Percentiles rank a stretch among this genome's conserved stretches.
Conservation (phyloP, 2,329 filamentous ascomycete genomes). For the Pyrenophora tritici-repentis region DNA sequence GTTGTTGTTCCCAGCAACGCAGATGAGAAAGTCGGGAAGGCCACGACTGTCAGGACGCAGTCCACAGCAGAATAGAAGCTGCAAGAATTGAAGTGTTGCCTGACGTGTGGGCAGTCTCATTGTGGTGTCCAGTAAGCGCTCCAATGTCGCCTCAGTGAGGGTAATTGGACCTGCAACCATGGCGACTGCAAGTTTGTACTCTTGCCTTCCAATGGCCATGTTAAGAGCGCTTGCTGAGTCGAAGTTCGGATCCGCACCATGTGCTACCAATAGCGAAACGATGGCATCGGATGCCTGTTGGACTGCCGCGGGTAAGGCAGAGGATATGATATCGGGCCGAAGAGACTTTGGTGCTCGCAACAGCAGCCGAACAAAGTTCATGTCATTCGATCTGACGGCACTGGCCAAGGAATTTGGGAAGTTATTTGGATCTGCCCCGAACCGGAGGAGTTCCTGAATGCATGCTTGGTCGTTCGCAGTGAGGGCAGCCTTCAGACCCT, state of each 20-base stretch:
- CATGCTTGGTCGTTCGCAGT: slow-evolving; percentile 39
- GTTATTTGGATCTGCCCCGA: slow-evolving; percentile 42
- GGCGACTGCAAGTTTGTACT: slow-evolving; percentile 37
- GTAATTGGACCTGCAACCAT: slow-evolving; percentile 36
- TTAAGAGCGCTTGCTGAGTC: slow-evolving; percentile 39
- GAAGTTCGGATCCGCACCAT: slow-evolving; percentile 46
- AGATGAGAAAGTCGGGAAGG: slow-evolving; percentile 37
- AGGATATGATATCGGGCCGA: slow-evolving; percentile 38
- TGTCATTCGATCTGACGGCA: slow-evolving; percentile 39
- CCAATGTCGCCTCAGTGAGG: slow-evolving; percentile 30
- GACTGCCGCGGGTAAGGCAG: slow-evolving; percentile 39
- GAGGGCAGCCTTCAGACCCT: slow-evolving; percentile 41
- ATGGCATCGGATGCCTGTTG: slow-evolving; percentile 38
- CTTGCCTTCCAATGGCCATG: slow-evolving; percentile 37
- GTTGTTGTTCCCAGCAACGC: slow-evolving; percentile 35
- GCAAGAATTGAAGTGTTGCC: slow-evolving; percentile 37
- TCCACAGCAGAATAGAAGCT: slow-evolving; percentile 43
- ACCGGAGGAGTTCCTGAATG: slow-evolving; percentile 40
- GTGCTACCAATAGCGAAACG: slow-evolving; percentile 37
- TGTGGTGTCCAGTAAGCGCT: slow-evolving; percentile 35
- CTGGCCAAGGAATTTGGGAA: slow-evolving; percentile 39
- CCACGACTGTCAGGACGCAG: slow-evolving; percentile 33
- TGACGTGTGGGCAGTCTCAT: slow-evolving; percentile 36
- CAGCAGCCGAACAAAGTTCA: slow-evolving; percentile 36
- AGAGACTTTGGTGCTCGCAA: slow-evolving; percentile 42